Percentiles rank a stretch among this genome's conserved stretches.
Evolutionary conservation across 2,329 filamentous ascomycete genomes (phyloP).

Genomic region (Cladosporium sp.): DNA sequence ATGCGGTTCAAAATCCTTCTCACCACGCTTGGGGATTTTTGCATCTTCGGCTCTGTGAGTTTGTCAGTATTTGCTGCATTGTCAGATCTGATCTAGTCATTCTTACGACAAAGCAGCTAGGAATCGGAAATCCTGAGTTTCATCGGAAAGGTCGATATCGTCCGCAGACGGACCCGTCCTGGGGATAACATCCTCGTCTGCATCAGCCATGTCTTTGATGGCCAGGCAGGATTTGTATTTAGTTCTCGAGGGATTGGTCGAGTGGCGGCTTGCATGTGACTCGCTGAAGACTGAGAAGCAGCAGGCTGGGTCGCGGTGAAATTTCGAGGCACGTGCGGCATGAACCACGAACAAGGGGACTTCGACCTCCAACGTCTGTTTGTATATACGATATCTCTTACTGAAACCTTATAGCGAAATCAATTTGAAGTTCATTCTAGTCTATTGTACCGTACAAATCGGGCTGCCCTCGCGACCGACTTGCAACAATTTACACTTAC

Average conservation of each 20-base stretch:
- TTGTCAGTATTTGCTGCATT: slow-evolving; percentile 5
- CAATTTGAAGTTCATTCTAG: too few relatives aligned
- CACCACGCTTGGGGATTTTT: slow-evolving; percentile 79
- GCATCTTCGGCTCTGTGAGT: slow-evolving; percentile 30
- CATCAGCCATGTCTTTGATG: slow-evolving; percentile 31
- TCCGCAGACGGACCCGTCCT: slow-evolving; percentile 61
- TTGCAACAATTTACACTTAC: too few relatives aligned
- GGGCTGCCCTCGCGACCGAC: too few relatives aligned
- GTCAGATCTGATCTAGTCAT: not conserved
- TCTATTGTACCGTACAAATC: too few relatives aligned
- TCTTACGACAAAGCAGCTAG: slow-evolving; percentile 52
- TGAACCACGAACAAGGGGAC: not conserved
- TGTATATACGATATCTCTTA: not conserved
- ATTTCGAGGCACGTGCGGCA: not conserved
- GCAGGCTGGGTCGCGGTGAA: not conserved
- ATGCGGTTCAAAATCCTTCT: slow-evolving; percentile 96
- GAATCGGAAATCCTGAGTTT: slow-evolving; percentile 82
- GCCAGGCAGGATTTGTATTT: too few relatives aligned
- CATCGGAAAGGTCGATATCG: slow-evolving; percentile 72
- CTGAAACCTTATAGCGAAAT: not conserved
- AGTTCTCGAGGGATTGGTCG: not conserved
- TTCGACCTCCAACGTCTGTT: not conserved
- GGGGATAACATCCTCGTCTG: slow-evolving; percentile 33
- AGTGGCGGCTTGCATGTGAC: not conserved
- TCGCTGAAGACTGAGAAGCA: not conserved